Evolutionary conservation across 805 yeast genomes (phyloP), one percentile per base, ranked within the genome.

Genomic region (Saccharomyces cerevisiae): DNA sequence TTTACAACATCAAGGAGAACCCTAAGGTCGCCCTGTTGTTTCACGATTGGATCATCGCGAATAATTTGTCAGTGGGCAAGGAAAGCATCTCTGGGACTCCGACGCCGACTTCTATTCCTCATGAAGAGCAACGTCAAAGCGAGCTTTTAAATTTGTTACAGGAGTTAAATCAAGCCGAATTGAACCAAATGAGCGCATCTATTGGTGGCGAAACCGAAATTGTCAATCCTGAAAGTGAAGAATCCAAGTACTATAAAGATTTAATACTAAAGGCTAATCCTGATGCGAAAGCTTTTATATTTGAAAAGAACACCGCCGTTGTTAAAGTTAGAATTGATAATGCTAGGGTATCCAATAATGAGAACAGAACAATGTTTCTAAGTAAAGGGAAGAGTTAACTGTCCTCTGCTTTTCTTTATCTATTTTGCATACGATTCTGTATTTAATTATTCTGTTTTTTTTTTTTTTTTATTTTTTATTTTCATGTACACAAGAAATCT

Each of bases 11-110:
- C 51, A 58, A 68, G 13, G 70, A 71, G 41, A 92, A 92, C 66
- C 90, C 92, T 8, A 77, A 80, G 46, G 96, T 92, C 5, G 85
- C 96, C 0, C 67, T 92, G 48, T 75, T 92, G 56, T 82, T 92
- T 47, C 98, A 92, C 67, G 98, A 92, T 63, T 91, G 97, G 97
- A 79, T 86, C 14, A 79, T 89, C 0, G 81, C 86, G 3, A 77
- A 78, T 62, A 69, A 72, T 43, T 67, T 71, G n/a, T 66, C 70
- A 17, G 63, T 67, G 31, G 64, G 65, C 41, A 67, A 67, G 53
- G 61, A 57, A 36, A 67, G 65, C 55, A 41, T 60, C 36, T 63
- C 68, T 3, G 63, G 60, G 47, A 58, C 68, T 54, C 61, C 71
- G 63, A 56, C 71, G 57, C 60, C 75, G 48, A 49, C 55, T 49